Evolutionary conservation across 2,329 filamentous ascomycete genomes (phyloP).

Genomic region (Pleomassaria siparia): DNA sequence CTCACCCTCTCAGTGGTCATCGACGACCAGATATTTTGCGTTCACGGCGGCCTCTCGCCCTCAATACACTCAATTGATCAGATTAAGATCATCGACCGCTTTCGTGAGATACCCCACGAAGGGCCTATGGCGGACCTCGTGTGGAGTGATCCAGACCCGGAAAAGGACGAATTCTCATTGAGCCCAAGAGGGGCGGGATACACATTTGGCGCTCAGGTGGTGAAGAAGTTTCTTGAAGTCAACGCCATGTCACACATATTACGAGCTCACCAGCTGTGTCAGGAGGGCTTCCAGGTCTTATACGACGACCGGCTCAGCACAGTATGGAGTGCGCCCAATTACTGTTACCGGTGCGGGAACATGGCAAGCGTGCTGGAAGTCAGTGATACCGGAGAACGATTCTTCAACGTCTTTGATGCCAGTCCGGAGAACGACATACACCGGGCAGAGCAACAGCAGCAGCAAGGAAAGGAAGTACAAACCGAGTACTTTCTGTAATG

Average conservation of each 20-base stretch:
- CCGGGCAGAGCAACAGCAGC: constrained; percentile 75
- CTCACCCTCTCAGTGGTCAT: constrained; percentile 96
- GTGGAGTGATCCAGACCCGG: constrained; percentile 97
- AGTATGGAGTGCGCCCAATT: constrained; percentile 81
- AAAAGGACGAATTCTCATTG: constrained; percentile 93
- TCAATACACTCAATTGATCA: constrained; percentile 98
- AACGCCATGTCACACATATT: constrained; percentile 98
- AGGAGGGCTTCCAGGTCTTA: constrained; percentile 95
- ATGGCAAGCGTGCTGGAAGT: constrained; percentile 97
- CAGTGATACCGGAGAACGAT: constrained; percentile 86
- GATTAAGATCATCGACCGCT: constrained; percentile 99
- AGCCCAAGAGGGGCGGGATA: constrained; percentile 93
- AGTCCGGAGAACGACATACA: constrained; percentile 93
- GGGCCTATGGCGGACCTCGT: constrained; percentile 99
- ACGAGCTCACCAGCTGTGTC: constrained; percentile 95
- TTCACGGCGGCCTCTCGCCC: constrained; percentile 74
- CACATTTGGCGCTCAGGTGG: constrained; percentile 95
- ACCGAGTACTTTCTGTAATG: constrained; percentile 69
- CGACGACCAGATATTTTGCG: constrained; percentile 98
- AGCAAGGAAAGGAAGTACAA: constrained; percentile 70
- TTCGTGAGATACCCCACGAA: constrained; percentile 97
- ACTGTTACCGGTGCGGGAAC: constrained; percentile 94
- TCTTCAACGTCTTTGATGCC: constrained; percentile 97
- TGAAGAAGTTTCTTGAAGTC: constrained; percentile 96
- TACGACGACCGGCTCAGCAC: constrained; percentile 95